Percentiles rank a stretch among this genome's conserved stretches.
These are phyloP conservation scores for Sphagnum contortum DNA, from an alignment of 225 moss, liverwort and hornwort genomes.

Conservation along the genomic window DNA sequence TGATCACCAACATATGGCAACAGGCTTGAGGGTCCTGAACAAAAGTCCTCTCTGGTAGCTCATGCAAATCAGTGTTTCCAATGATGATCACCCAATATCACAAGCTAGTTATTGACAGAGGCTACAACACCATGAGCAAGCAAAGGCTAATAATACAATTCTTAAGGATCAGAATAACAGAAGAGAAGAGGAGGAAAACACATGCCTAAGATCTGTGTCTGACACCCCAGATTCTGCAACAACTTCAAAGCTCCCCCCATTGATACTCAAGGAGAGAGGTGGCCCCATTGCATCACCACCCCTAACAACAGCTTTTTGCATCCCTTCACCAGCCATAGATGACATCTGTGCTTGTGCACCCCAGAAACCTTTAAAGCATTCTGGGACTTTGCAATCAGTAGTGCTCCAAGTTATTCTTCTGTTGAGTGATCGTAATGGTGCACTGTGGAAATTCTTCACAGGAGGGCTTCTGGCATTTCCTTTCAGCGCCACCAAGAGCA, in stretches of 20 bases:
- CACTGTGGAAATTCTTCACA: constrained; percentile 8
- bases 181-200: constrained; percentile 2
- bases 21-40: no score
- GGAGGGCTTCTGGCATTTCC: constrained; percentile 4
- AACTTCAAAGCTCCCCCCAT: constrained; percentile 44
- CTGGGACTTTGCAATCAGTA: no score
- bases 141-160: neutral
- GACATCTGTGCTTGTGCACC: constrained; percentile 13
- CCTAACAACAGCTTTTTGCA: constrained; percentile 18
- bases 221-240: constrained; percentile 56
- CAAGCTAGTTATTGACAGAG: no score
- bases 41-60: no score
- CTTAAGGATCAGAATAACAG: neutral
- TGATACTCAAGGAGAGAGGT: constrained; percentile 28
- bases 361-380: neutral
- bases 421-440: constrained; percentile 2
- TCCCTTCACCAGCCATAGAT: constrained; percentile 28
- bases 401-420: constrained; percentile 11
- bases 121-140: no score
- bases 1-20: no score
- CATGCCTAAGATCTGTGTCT: constrained; percentile 49
- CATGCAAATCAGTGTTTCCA: no score
- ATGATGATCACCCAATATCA: no score
- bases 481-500: neutral
- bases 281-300: constrained; percentile 16